Evolutionary conservation across 129 eudicot species (phyloP).

Genomic region (Pittosporum tobira): DNA sequence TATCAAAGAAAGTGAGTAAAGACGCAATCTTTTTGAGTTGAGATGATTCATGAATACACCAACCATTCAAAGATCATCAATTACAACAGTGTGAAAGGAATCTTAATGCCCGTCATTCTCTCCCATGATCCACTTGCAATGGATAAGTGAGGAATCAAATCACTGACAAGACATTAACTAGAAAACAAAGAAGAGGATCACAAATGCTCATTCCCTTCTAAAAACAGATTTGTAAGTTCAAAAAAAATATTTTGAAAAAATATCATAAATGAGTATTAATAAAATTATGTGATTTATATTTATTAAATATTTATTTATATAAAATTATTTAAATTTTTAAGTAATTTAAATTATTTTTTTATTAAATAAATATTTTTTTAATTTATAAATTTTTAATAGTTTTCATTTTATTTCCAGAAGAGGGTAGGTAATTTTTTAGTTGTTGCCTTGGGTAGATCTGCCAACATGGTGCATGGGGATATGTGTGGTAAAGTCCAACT

Average conservation of each 20-base stretch:
- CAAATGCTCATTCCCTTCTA: no score
- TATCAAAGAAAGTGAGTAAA: constrained; percentile 5
- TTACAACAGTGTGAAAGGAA: constrained; percentile 21
- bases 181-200: constrained; percentile 21
- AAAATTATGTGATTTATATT: no score
- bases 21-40: neutral
- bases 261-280: no score
- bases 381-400: no score
- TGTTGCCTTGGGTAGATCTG: constrained; percentile 21
- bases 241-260: no score
- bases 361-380: no score
- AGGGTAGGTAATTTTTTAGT: no score
- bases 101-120: constrained; percentile 13
- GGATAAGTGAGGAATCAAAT: neutral
- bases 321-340: no score
- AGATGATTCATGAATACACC: constrained; percentile 16
- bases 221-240: no score
- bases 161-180: neutral
- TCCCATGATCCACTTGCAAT: constrained; percentile 17
- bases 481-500: neutral
- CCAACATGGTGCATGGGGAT: constrained; percentile 18
- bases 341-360: no score
- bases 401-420: no score
- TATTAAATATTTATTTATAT: no score
- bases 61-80: constrained; percentile 10